Evolutionary conservation across 2,329 filamentous ascomycete genomes (phyloP).

Genomic region (Aspergillus jensenii): DNA sequence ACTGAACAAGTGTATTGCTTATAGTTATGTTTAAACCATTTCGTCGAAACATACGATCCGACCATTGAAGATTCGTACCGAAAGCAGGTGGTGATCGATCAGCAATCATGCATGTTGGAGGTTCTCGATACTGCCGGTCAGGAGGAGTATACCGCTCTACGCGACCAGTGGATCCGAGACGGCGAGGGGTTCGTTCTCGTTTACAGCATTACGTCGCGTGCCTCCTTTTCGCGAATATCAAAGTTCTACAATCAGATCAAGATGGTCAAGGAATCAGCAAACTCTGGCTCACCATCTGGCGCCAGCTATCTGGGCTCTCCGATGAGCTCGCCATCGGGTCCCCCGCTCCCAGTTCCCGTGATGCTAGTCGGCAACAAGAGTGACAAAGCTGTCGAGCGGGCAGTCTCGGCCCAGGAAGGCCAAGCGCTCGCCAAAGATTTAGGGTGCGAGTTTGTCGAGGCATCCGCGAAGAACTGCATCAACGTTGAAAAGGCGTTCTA

Average conservation of each 20-base stretch:
- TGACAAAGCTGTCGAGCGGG: slow-evolving; percentile 90
- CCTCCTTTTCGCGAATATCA: slow-evolving; percentile 91
- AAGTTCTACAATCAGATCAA: slow-evolving; percentile 97
- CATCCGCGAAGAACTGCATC: slow-evolving; percentile 96
- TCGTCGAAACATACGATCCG: slow-evolving; percentile 84
- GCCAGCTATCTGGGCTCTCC: slow-evolving; percentile 52
- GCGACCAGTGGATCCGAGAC: slow-evolving; percentile 98
- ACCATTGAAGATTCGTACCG: slow-evolving; percentile 69
- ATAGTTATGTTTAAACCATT: slow-evolving; percentile 93
- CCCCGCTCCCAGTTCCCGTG: slow-evolving; percentile 73
- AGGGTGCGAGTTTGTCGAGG: slow-evolving; percentile 94
- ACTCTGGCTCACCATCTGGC: slow-evolving; percentile 54
- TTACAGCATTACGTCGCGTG: slow-evolving; percentile 96
- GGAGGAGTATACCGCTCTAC: slow-evolving; percentile 94
- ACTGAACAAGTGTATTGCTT: slow-evolving; percentile 1
- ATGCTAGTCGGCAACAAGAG: slow-evolving; percentile 99
- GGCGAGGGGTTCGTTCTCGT: slow-evolving; percentile 97
- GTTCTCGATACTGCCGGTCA: slow-evolving; percentile 96
- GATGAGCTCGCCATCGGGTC: slow-evolving; percentile 48
- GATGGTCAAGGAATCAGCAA: slow-evolving; percentile 84
- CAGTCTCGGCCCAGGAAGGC: slow-evolving; percentile 95
- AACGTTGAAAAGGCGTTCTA: slow-evolving; percentile 99
- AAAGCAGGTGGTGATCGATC: slow-evolving; percentile 80
- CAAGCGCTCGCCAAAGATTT: slow-evolving; percentile 87
- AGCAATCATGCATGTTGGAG: slow-evolving; percentile 94